Evolutionary conservation across 2,329 filamentous ascomycete genomes (phyloP).

Genomic region (Exophiala alcalophila): DNA sequence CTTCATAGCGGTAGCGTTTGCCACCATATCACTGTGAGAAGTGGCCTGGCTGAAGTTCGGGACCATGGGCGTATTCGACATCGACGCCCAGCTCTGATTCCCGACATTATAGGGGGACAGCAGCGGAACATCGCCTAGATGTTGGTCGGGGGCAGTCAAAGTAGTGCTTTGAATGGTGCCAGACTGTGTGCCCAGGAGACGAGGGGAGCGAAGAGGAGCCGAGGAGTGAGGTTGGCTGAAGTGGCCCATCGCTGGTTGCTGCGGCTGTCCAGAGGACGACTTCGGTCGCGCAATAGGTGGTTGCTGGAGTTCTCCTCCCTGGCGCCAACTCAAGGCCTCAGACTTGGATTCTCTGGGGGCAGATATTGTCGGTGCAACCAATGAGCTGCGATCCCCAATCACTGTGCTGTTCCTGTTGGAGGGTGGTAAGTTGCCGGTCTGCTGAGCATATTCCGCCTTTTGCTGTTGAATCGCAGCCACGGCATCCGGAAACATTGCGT

Average conservation of each 20-base stretch:
- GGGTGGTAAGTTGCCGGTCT: conserved; percentile 82
- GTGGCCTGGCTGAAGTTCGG: conserved; percentile 69
- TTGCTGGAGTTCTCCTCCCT: conserved; percentile 48
- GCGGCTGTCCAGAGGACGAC: conserved; percentile 67
- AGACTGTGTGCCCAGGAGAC: conserved; percentile 61
- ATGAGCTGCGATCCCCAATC: conserved; percentile 71
- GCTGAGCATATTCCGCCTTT: conserved; percentile 94
- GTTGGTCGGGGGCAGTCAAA: conserved; percentile 68
- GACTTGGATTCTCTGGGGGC: conserved; percentile 60
- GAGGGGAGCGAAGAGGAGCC: conserved; percentile 71
- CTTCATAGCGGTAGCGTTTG: conserved; percentile 98
- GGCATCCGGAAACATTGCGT: conserved; percentile 98
- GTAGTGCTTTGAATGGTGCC: conserved; percentile 81
- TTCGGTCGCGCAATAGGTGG: conserved; percentile 65
- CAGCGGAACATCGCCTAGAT: conserved; percentile 69
- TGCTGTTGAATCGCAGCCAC: conserved; percentile 96
- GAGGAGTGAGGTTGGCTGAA: conserved; percentile 80
- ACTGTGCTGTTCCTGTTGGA: conserved; percentile 90
- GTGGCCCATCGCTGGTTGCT: conserved; percentile 72
- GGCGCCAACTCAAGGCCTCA: conserved; percentile 66
- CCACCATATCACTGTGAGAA: conserved; percentile 93
- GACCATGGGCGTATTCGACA: conserved; percentile 97
- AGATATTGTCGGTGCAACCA: conserved; percentile 72
- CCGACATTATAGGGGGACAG: conserved; percentile 75
- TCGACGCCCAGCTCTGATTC: conserved; percentile 95